phyloP scores from a whole-genome alignment of 495 filamentous ascomycete genomes.

The Bacidia gigantensis region DNA sequence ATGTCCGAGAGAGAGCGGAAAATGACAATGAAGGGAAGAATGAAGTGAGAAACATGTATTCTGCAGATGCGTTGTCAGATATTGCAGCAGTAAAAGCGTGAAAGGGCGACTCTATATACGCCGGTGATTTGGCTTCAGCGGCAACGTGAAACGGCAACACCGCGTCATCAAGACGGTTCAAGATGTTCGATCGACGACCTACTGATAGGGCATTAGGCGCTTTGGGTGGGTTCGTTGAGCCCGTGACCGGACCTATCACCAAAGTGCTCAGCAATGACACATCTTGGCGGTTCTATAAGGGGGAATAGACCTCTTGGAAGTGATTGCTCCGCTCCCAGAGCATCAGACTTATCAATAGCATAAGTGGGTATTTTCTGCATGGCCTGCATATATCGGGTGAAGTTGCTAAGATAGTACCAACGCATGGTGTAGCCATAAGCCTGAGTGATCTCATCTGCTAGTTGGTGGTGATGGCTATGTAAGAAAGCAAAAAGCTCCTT shows the following conservation, averaged over 20 bases:
- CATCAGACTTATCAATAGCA: constrained; percentile 67
- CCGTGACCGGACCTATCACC: background rate
- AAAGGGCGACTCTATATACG: constrained; percentile 83
- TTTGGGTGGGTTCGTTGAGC: background rate
- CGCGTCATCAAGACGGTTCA: constrained; percentile 52
- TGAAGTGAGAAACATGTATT: constrained; percentile 82
- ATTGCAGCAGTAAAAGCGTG: constrained; percentile 88
- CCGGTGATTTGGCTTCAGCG: constrained; percentile 71
- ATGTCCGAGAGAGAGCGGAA: constrained; percentile 46
- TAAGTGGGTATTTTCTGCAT: constrained; percentile 77
- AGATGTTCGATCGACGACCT: constrained; percentile 66
- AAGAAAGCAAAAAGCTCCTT: constrained; percentile 81
- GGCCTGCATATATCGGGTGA: constrained; percentile 71
- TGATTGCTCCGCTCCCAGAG: constrained; percentile 64
- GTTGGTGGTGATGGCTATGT: constrained; percentile 55
- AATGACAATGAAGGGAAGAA: constrained; percentile 56
- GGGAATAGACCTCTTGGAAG: constrained; percentile 37
- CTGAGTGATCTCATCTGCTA: constrained; percentile 78
- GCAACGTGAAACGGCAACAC: constrained; percentile 72
- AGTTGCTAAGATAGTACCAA: constrained; percentile 92
- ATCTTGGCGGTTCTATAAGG: background rate
- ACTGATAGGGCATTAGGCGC: constrained; percentile 78
- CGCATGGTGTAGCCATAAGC: constrained; percentile 98
- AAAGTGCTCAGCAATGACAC: background rate
- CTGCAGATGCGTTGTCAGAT: constrained; percentile 84